Evolutionary conservation across 164 flowering plant genomes (phyloP).

Genomic region (Euptelea pleiosperma): DNA sequence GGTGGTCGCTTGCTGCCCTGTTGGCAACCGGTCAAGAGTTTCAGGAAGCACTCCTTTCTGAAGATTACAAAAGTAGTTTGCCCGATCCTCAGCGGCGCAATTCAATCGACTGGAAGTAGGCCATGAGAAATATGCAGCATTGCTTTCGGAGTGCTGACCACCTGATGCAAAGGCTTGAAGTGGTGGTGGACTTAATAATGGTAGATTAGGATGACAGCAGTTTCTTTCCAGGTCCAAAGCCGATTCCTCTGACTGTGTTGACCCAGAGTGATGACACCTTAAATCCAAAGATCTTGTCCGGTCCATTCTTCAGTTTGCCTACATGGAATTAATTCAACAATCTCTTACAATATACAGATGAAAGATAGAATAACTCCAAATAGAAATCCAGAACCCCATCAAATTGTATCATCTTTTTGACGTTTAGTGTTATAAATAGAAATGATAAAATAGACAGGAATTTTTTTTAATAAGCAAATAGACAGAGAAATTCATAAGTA

Average conservation of each 20-base stretch:
- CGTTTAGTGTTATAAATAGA: not conserved
- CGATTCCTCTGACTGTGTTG: constrained; percentile 79
- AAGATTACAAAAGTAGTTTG: constrained; percentile 84
- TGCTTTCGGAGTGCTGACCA: constrained; percentile 75
- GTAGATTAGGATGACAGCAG: constrained; percentile 44
- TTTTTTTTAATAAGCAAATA: too few species aligned
- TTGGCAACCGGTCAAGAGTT: constrained; percentile 61
- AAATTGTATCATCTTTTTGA: too few species aligned
- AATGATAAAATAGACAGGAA: too few species aligned
- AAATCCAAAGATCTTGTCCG: constrained; percentile 36
- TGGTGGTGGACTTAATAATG: constrained; percentile 62
- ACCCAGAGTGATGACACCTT: constrained; percentile 57
- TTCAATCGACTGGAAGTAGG: constrained; percentile 71
- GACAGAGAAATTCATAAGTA: too few species aligned
- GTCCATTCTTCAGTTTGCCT: constrained; percentile 54
- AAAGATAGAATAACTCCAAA: not conserved
- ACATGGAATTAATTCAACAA: constrained; percentile 16
- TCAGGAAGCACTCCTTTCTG: constrained; percentile 85
- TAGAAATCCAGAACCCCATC: not conserved
- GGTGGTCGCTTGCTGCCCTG: constrained; percentile 84
- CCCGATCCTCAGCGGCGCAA: constrained; percentile 86
- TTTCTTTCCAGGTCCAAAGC: constrained; percentile 75
- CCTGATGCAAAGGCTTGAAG: constrained; percentile 66
- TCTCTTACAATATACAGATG: constrained; percentile 6
- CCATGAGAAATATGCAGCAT: constrained; percentile 96